Evolutionary conservation across 1,284 basidiomycete genomes (phyloP).

Genomic region (Irpex lacteus): DNA sequence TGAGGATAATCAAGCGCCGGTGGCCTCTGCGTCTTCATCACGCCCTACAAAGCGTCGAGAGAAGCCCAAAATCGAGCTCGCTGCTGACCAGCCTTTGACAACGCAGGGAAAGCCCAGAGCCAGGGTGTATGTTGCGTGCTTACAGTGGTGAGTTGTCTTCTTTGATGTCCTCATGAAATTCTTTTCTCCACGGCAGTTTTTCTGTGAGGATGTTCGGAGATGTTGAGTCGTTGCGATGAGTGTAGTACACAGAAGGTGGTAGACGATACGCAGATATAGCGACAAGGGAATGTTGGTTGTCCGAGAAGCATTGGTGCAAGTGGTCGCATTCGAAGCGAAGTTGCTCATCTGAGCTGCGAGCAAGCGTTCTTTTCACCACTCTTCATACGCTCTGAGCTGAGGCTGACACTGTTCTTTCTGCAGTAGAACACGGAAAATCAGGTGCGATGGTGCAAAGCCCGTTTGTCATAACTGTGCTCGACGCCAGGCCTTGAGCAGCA

Average conservation of each 20-base stretch:
- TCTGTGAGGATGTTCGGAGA: conserved; percentile 10
- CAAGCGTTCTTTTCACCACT: background rate
- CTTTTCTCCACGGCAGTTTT: background rate
- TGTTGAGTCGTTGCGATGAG: conserved; percentile 1
- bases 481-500: conserved; percentile 22
- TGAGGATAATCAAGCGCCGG: background rate
- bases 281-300: background rate
- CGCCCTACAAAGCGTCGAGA: conserved; percentile 47
- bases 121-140: conserved; percentile 74
- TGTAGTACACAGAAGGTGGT: background rate
- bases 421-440: conserved; percentile 74
- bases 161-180: background rate
- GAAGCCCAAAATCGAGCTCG: conserved; percentile 60
- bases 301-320: background rate
- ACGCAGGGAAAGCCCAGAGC: conserved; percentile 70
- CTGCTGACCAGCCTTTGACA: conserved; percentile 70
- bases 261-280: background rate
- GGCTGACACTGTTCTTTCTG: conserved; percentile 10
- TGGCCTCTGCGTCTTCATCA: background rate
- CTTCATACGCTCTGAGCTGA: background rate
- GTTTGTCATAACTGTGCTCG: conserved; percentile 67
- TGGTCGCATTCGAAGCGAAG: background rate
- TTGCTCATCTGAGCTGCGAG: background rate
- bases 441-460: conserved; percentile 78
- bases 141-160: conserved; percentile 57